Percentiles rank a stretch among this genome's conserved stretches.
phyloP scores from a whole-genome alignment of 305 asterid genomes.

The Withania somnifera region DNA sequence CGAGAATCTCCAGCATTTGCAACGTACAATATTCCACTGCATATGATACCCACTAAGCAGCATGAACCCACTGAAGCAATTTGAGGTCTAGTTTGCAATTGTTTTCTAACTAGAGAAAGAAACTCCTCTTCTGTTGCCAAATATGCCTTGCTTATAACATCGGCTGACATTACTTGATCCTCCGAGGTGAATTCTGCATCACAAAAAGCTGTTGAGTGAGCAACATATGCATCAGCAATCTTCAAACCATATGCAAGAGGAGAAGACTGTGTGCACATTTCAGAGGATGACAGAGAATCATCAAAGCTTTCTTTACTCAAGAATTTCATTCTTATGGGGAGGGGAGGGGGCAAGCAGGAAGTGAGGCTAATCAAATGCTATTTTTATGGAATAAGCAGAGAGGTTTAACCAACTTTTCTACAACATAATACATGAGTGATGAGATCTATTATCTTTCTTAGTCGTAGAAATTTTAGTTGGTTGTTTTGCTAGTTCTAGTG shows the following conservation, averaged over 20 bases:
- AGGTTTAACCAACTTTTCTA: neutral
- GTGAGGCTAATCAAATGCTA: neutral
- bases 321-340: neutral
- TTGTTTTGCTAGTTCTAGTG: neutral
- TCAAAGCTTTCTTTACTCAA: neutral
- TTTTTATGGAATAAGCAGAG: neutral
- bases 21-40: slow-evolving; percentile 41
- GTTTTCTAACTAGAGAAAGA: slow-evolving; percentile 39
- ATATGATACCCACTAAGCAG: slow-evolving; percentile 58
- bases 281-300: neutral
- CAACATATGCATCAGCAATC: slow-evolving; percentile 14
- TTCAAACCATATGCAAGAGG: neutral
- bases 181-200: slow-evolving; percentile 51
- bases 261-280: neutral
- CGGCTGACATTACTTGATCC: slow-evolving; percentile 53
- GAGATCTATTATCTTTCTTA: neutral
- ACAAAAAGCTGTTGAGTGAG: slow-evolving; percentile 28
- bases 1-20: slow-evolving; percentile 77
- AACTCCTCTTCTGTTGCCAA: slow-evolving; percentile 60
- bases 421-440: neutral
- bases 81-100: slow-evolving; percentile 51
- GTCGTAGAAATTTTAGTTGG: neutral
- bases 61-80: slow-evolving; percentile 73
- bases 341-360: neutral
- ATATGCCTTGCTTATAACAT: slow-evolving; percentile 51